Base-by-base conservation (phyloP, 2,329 filamentous ascomycete genomes). In the Cladophialophora psammophila region DNA sequence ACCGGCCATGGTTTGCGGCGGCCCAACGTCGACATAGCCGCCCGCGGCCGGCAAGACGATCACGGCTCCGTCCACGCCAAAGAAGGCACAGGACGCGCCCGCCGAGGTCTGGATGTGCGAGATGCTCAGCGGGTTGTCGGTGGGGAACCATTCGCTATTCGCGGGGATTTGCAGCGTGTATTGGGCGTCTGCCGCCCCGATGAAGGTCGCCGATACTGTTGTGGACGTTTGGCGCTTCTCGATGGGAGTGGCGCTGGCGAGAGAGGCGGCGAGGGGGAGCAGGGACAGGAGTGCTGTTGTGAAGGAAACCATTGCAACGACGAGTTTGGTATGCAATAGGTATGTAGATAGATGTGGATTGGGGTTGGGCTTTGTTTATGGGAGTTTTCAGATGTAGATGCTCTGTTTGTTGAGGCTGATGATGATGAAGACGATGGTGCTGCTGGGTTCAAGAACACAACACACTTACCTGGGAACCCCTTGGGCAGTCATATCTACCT, bases 1-100 rank as follows among this genome's bases (percentile, higher is more conserved):
- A 26, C 69, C 69, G 8, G 57, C 69, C 18, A 70, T 69, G 20
- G 66, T 69, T 45, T 70, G 69, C 3, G 66, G 69, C 15, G 69
- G 66, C 4, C 69, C 69, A 34, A 70, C 66, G 45, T 69, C 69
- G 20, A 61, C 61, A n/a, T 64, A 36, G 9, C 66, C 69, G 26
- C 61, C 66, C 1, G 15, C 18, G 9, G 52, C 32, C 4, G 69
- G 69, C 20, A 59, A 54, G 20, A 61, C 48, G 35, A 69, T 48
- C 32, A 70, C 66, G 15, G 63, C 60, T 15, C 69, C 66, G 45
- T 70, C 69, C 20, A 69, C 57, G 34, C 69, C 69, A 56, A 70
- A 70, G 50, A 70, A 70, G 38, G 57, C 61, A 32, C 69, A 70
- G 3, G 63, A 60, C 13, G 53, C 58, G 36, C 63, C 65, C 15